A percentile compares a stretch with the other conserved stretches of the same genome.
phyloP scores from a whole-genome alignment of 73 alveolate species.

The Blepharisma japonicum region DNA sequence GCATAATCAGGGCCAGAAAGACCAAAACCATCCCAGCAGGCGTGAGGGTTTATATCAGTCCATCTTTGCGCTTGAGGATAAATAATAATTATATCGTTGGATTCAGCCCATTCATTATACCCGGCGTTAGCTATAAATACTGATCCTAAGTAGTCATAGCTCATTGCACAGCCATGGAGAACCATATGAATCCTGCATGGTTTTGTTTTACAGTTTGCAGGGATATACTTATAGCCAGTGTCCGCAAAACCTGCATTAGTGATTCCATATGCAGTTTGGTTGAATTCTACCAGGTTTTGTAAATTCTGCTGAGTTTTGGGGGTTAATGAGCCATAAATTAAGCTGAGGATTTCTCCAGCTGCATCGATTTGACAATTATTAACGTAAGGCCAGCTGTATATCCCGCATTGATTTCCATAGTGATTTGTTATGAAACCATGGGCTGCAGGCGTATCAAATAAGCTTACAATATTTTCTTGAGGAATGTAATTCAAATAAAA shows the following conservation, averaged over 20 bases:
- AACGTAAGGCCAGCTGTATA: constrained; percentile 42
- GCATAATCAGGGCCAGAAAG: constrained; percentile 37
- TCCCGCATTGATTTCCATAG: constrained; percentile 41
- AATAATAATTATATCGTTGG: constrained; percentile 46
- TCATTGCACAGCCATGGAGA: constrained; percentile 29
- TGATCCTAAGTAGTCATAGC: constrained; percentile 1
- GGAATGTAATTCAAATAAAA: background rate
- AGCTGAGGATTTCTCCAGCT: constrained; percentile 8
- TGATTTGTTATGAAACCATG: constrained; percentile 48
- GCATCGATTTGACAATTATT: constrained; percentile 44
- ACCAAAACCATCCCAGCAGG: constrained; percentile 66
- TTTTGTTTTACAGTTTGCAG: constrained; percentile 41
- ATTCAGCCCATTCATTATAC: constrained; percentile 55
- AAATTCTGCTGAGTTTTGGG: too few relatives aligned
- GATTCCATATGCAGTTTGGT: background rate
- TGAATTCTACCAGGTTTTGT: background rate
- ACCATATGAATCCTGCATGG: background rate
- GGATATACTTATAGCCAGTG: constrained; percentile 46
- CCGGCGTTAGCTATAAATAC: constrained; percentile 39
- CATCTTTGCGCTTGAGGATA: constrained; percentile 48
- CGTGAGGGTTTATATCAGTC: constrained; percentile 34
- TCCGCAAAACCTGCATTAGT: background rate
- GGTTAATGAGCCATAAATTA: background rate
- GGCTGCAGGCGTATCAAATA: constrained; percentile 24
- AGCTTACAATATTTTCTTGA: background rate